These are phyloP conservation scores for Bruguiera parviflora DNA, from an alignment of 345 rosid genomes.

Conservation along the genomic window DNA sequence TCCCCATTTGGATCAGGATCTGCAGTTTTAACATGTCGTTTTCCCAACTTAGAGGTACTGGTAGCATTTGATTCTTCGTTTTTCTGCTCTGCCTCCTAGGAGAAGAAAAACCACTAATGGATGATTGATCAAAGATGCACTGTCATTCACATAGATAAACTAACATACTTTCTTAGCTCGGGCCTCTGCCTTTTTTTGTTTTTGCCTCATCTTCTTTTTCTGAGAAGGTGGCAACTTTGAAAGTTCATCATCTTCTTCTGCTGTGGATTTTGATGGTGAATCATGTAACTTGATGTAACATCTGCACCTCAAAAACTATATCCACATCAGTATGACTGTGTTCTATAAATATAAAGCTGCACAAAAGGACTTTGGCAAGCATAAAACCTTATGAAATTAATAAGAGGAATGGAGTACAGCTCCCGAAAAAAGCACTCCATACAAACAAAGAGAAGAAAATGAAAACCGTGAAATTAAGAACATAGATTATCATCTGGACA, in stretches of 20 bases:
- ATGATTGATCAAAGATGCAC: conserved; percentile 13
- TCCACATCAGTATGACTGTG: background rate
- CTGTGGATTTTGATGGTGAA: conserved; percentile 65
- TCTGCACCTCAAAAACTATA: conserved; percentile 44
- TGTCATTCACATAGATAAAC: conserved; percentile 9
- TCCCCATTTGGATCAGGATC: conserved; percentile 97
- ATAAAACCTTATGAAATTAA: background rate
- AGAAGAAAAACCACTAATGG: conserved; percentile 17
- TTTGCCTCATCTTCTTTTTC: conserved; percentile 86
- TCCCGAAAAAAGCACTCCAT: background rate
- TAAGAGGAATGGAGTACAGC: background rate
- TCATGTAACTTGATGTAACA: conserved; percentile 86
- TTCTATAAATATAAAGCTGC: background rate
- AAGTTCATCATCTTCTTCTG: conserved; percentile 74
- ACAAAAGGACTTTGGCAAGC: background rate
- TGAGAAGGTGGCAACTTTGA: conserved; percentile 84
- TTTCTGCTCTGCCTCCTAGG: conserved; percentile 89
- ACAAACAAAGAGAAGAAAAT: background rate
- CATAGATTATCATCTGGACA: too few relatives aligned
- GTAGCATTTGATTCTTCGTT: conserved; percentile 70
- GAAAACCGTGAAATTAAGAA: too few relatives aligned
- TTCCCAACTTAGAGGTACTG: conserved; percentile 79
- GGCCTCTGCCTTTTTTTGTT: conserved; percentile 93
- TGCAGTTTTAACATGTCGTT: conserved; percentile 78
- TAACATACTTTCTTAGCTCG: conserved; percentile 84